Base-by-base conservation (phyloP, 495 filamentous ascomycete genomes). In the Trichoderma erinaceum region DNA sequence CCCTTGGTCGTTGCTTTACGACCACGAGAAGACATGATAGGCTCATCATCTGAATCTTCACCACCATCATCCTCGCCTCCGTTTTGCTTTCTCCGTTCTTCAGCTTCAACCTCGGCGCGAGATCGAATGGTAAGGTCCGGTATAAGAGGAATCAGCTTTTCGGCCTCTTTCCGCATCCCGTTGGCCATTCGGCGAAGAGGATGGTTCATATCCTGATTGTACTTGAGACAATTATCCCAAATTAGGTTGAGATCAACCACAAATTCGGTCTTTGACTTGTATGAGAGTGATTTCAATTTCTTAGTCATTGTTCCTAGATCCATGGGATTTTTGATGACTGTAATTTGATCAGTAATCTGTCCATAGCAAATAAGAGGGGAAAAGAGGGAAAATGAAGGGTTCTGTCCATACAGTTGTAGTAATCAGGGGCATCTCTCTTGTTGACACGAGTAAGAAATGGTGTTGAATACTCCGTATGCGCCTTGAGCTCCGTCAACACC, bases 301-400 rank as follows among this genome's bases (percentile, higher is more conserved):
- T 99, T 99, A 44, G 95, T 94, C 91, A 99, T 97, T 43, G 88
- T 89, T 48, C 96, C 95, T 56, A 99, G 86, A 76, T 99, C 95
- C 95, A 99, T 99, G 0, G 95, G 96, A 38, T 93, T 88, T 79
- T 95, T 97, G 80, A 98, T 97, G 70, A 98, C 89, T 95, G 74
- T 21, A 46, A 46, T 13, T 18, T 25, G 21, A 71, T 78, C 71
- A 80, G 76, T 68, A n/a, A n/a, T 1, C 15, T 35, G 41, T 23
- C 64, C 35, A 35, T 29, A n/a, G n/a, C n/a, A n/a, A n/a, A n/a
- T n/a, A n/a, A n/a, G n/a, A n/a, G n/a, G n/a, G n/a, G n/a, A n/a
- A n/a, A n/a, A 16, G 43, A 15, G 52, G 65, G 44, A 15, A 23
- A 41, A 35, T 27, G 12, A 27, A 21, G 5, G 1, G 65, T 68